phyloP scores from a whole-genome alignment of 768 basidiomycete genomes.

The Termitomyces sp. region DNA sequence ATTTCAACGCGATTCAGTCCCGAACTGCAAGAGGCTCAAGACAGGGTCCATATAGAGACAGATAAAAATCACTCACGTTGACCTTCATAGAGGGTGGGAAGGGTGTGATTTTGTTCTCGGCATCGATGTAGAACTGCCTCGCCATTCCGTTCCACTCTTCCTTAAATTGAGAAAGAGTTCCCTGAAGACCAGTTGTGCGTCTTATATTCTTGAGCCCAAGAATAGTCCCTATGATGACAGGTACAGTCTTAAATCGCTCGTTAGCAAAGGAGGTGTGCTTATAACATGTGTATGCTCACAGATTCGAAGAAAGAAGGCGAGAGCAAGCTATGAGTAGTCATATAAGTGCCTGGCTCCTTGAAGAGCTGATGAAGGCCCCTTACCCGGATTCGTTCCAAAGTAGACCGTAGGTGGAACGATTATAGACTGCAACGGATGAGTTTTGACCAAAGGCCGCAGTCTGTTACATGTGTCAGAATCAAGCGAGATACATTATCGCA shows the following conservation, averaged over 20 bases:
- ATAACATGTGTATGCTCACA: conserved; percentile 16
- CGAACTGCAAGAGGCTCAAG: neutral
- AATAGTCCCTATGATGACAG: conserved; percentile 37
- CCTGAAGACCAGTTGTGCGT: conserved; percentile 31
- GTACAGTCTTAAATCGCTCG: conserved; percentile 29
- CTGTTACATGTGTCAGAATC: conserved; percentile 13
- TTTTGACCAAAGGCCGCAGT: conserved; percentile 17
- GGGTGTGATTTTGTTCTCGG: conserved; percentile 30
- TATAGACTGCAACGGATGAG: conserved; percentile 14
- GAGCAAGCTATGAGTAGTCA: conserved; percentile 18
- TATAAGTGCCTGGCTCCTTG: neutral
- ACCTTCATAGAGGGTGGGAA: conserved; percentile 40
- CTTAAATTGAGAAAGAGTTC: conserved; percentile 31
- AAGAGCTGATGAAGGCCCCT: neutral
- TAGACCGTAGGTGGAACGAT: conserved; percentile 13
- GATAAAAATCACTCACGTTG: conserved; percentile 20
- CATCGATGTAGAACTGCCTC: conserved; percentile 28
- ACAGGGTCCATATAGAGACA: neutral
- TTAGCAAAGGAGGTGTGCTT: neutral
- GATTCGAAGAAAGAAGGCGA: conserved; percentile 33
- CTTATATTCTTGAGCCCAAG: conserved; percentile 36
- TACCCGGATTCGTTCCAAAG: conserved; percentile 4
- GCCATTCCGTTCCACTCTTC: conserved; percentile 27
- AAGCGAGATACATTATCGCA: neutral
- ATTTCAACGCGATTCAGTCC: neutral